A percentile compares a stretch with the other conserved stretches of the same genome.
Conservation (phyloP, 2,329 filamentous ascomycete genomes). For the Botrytis aclada region DNA sequence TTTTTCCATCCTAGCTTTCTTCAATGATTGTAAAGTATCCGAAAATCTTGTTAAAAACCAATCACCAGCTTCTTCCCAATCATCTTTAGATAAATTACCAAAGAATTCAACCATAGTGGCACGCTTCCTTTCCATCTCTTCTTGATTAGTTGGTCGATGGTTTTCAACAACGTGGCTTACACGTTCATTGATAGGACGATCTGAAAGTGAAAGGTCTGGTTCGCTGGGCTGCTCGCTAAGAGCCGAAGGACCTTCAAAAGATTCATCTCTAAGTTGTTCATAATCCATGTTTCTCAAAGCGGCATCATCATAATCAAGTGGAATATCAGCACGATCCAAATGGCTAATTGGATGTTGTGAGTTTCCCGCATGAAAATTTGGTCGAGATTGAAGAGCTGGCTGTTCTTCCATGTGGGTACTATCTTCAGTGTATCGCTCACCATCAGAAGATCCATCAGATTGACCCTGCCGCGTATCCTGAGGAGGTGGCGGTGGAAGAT, state of each 20-base stretch:
- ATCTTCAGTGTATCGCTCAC: slow-evolving; percentile 7
- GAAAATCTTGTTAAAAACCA: slow-evolving; percentile 34
- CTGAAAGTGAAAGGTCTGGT: slow-evolving; percentile 11
- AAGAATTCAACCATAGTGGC: slow-evolving; percentile 26
- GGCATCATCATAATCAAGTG: slow-evolving; percentile 15
- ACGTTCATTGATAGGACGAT: slow-evolving; percentile 8
- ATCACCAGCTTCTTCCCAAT: slow-evolving; percentile 38
- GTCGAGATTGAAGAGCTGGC: slow-evolving; percentile 12
- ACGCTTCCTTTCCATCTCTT: not conserved
- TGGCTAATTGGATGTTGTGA: not conserved
- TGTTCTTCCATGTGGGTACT: not conserved
- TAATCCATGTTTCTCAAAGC: slow-evolving; percentile 15
- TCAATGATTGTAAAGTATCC: slow-evolving; percentile 28
- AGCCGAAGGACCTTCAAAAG: slow-evolving; percentile 14
- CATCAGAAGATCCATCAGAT: slow-evolving; percentile 3
- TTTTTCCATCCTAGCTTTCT: slow-evolving; percentile 32
- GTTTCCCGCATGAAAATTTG: not conserved
- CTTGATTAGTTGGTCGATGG: not conserved
- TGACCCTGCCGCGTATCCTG: not conserved
- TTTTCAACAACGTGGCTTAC: slow-evolving; percentile 4
- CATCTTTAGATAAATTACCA: slow-evolving; percentile 27
- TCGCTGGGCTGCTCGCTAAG: not conserved
- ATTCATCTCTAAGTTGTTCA: slow-evolving; percentile 10
- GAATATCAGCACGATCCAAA: not conserved
- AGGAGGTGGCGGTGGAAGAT: not conserved